phyloP scores from a whole-genome alignment of 1,284 basidiomycete species.

The Austroboletus niveus region DNA sequence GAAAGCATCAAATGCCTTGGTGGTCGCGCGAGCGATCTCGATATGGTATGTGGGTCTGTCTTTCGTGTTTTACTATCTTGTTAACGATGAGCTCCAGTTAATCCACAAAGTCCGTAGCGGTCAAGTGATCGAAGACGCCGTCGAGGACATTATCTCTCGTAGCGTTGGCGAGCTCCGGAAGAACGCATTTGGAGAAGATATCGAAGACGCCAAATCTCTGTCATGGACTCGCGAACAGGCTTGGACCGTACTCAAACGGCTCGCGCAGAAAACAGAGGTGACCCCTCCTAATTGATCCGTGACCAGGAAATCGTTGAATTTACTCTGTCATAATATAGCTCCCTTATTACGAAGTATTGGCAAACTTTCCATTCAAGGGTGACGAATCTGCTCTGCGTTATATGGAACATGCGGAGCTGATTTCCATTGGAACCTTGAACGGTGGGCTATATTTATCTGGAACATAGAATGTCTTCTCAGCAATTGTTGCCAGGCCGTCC shows the following conservation, averaged over 20 bases:
- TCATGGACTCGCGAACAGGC: slow-evolving; percentile 88
- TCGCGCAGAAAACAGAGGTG: slow-evolving; percentile 74
- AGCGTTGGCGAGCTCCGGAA: slow-evolving; percentile 86
- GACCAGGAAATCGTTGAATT: background rate
- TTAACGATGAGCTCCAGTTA: slow-evolving; percentile 46
- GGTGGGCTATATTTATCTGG: slow-evolving; percentile 42
- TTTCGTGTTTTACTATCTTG: background rate
- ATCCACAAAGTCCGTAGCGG: slow-evolving; percentile 85
- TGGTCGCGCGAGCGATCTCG: slow-evolving; percentile 84
- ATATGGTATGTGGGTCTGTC: slow-evolving; percentile 53
- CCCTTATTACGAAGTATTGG: slow-evolving; percentile 79
- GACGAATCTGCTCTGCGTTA: slow-evolving; percentile 79
- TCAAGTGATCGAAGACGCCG: slow-evolving; percentile 71
- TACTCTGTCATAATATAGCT: slow-evolving; percentile 42
- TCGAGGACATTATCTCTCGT: slow-evolving; percentile 84
- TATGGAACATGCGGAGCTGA: slow-evolving; percentile 90
- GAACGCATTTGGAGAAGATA: slow-evolving; percentile 90
- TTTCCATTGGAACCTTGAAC: slow-evolving; percentile 74
- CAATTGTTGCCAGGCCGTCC: slow-evolving; percentile 64
- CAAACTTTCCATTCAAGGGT: slow-evolving; percentile 90
- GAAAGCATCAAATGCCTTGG: slow-evolving; percentile 72
- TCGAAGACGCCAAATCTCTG: slow-evolving; percentile 79
- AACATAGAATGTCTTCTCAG: background rate
- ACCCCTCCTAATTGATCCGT: background rate
- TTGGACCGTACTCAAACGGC: slow-evolving; percentile 79